Evolutionary conservation across 2,329 filamentous ascomycete genomes (phyloP).

Genomic region (Penicillium capsulatum): DNA sequence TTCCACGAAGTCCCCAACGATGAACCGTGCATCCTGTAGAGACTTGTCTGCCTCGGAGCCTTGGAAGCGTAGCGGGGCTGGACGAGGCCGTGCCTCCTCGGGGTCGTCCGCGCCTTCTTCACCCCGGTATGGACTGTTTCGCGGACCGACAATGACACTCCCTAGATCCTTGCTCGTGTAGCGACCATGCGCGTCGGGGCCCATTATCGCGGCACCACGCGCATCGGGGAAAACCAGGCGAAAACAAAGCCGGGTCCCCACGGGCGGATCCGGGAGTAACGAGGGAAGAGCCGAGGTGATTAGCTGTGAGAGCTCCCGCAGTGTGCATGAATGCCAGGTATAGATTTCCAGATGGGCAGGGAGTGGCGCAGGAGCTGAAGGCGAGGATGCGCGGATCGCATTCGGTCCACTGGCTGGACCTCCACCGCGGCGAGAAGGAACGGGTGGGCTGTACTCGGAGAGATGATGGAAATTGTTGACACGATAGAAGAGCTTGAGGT

Average conservation of each 20-base stretch:
- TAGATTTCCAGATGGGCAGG: constrained; percentile 73
- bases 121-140: constrained; percentile 23
- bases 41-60: constrained; percentile 66
- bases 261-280: constrained; percentile 66
- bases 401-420: constrained; percentile 41
- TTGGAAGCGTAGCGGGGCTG: constrained; percentile 39
- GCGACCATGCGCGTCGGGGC: constrained; percentile 48
- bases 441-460: constrained; percentile 38
- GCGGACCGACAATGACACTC: constrained; percentile 66
- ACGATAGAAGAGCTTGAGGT: constrained; percentile 80
- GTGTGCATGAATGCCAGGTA: constrained; percentile 77
- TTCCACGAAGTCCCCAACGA: constrained; percentile 83
- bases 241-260: constrained; percentile 83
- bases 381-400: constrained; percentile 27
- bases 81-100: constrained; percentile 33
- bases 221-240: constrained; percentile 81
- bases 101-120: constrained; percentile 38
- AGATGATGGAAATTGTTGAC: constrained; percentile 64
- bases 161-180: constrained; percentile 80
- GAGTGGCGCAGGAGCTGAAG: constrained; percentile 50
- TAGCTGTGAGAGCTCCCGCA: constrained; percentile 75
- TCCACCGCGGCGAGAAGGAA: constrained; percentile 20
- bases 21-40: constrained; percentile 70
- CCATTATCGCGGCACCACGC: constrained; percentile 38
- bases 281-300: constrained; percentile 65